Conservation (phyloP, 2,329 filamentous ascomycete genomes). For the Ophiostoma sp. region DNA sequence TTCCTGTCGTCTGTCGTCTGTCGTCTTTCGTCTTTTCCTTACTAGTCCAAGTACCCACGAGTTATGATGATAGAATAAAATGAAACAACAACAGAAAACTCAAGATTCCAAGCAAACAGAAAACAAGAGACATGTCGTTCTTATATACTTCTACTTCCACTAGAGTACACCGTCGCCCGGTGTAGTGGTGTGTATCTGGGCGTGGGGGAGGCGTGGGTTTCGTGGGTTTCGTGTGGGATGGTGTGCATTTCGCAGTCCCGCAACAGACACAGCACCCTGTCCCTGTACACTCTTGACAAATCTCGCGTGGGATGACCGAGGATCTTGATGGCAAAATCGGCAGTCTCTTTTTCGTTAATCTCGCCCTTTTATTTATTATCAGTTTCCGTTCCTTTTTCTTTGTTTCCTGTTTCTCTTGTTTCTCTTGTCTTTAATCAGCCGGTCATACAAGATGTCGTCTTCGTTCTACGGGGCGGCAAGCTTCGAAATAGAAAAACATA, state of each 20-base stretch:
- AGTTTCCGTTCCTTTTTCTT: not conserved
- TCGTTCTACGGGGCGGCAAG: no score
- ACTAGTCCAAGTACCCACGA: not conserved
- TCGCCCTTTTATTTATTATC: not conserved
- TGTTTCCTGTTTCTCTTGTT: not conserved
- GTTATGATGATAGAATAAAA: slow-evolving; percentile 3
- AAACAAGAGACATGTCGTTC: not conserved
- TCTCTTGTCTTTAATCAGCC: not conserved
- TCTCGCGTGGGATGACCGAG: slow-evolving; percentile 6
- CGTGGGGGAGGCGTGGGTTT: slow-evolving; percentile 14
- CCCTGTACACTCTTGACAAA: not conserved
- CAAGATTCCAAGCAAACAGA: not conserved
- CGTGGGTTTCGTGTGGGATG: slow-evolving; percentile 11
- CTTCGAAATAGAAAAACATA: no score
- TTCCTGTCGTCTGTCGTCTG: not conserved
- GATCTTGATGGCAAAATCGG: not conserved
- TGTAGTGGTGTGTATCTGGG: slow-evolving; percentile 8
- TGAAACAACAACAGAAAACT: not conserved
- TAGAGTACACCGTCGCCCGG: slow-evolving; percentile 1
- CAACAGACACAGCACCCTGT: not conserved
- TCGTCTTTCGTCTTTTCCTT: not conserved
- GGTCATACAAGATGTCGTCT: no score
- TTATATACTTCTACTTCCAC: not conserved
- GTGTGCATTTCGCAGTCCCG: slow-evolving; percentile 9
- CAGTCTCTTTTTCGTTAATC: not conserved